These are phyloP conservation scores for Oenanthe sinensis DNA, from an alignment of 129 eudicot genomes.

Conservation along the genomic window DNA sequence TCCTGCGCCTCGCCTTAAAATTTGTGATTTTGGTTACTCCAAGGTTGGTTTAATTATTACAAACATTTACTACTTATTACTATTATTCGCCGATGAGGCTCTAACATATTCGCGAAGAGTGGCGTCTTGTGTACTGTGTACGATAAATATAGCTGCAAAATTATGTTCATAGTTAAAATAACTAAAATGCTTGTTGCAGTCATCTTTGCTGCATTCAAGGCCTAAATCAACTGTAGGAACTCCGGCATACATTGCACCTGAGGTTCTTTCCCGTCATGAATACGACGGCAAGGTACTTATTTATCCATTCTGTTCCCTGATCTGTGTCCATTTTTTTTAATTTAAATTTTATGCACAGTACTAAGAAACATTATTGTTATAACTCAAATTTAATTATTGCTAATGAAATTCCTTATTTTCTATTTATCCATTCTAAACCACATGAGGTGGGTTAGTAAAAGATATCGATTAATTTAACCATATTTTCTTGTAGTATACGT, in stretches of 20 bases:
- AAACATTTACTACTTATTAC: too few species aligned
- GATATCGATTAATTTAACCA: background rate
- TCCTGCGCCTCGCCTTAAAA: slow-evolving; percentile 7
- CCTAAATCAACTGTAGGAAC: slow-evolving; percentile 8
- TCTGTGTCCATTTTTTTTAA: too few species aligned
- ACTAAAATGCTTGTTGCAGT: background rate
- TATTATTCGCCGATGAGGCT: too few species aligned
- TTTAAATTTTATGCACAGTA: background rate
- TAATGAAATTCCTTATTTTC: too few species aligned
- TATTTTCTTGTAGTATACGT: background rate
- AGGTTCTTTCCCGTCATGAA: slow-evolving; percentile 10
- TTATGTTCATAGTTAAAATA: too few species aligned
- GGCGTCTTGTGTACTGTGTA: too few species aligned
- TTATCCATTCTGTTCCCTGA: background rate
- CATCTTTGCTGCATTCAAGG: slow-evolving; percentile 9
- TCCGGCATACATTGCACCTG: slow-evolving; percentile 8
- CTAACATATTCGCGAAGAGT: too few species aligned
- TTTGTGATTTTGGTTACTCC: slow-evolving; percentile 8
- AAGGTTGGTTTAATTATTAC: background rate
- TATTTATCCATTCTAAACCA: background rate
- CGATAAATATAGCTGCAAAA: too few species aligned
- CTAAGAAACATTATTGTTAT: background rate
- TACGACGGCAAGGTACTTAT: slow-evolving; percentile 4
- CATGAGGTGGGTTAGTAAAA: background rate
- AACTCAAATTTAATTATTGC: too few species aligned